These are phyloP conservation scores for Cystobasidium sp. DNA, from an alignment of 1,284 basidiomycete genomes.

Conservation along the genomic window DNA sequence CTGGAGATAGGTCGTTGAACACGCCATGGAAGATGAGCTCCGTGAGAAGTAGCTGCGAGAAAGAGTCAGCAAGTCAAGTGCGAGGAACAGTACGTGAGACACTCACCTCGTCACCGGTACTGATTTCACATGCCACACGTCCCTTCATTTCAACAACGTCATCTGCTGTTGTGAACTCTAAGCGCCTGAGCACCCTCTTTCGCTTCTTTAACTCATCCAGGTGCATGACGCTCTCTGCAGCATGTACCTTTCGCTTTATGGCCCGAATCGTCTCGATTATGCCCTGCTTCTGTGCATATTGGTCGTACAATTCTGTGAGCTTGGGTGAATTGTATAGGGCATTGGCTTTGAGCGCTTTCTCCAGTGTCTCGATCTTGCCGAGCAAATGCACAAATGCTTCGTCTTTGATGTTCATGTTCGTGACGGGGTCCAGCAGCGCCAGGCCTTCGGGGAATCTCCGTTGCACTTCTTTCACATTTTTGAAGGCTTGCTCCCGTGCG, in stretches of 20 bases:
- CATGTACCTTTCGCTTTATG: constrained; percentile 81
- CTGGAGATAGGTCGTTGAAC: constrained; percentile 86
- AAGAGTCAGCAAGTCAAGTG: not conserved
- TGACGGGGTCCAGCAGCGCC: constrained; percentile 83
- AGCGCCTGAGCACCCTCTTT: constrained; percentile 87
- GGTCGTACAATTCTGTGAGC: constrained; percentile 76
- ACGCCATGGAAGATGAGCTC: constrained; percentile 97
- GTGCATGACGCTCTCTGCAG: constrained; percentile 90
- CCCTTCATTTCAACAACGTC: constrained; percentile 99
- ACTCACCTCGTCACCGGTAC: constrained; percentile 81
- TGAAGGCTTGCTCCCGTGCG: constrained; percentile 81
- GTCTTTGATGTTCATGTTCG: constrained; percentile 96
- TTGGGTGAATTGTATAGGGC: constrained; percentile 74
- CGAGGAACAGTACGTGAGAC: not conserved
- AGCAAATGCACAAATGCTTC: constrained; percentile 82
- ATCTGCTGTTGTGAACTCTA: constrained; percentile 84
- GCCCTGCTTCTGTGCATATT: constrained; percentile 77
- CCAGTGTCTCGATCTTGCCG: constrained; percentile 87
- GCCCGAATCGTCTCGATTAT: constrained; percentile 71
- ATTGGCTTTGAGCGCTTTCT: constrained; percentile 75
- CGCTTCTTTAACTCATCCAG: constrained; percentile 95
- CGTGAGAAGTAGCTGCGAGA: constrained; percentile 72
- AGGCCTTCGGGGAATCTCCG: constrained; percentile 87
- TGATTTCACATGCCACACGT: constrained; percentile 97
- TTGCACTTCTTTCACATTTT: constrained; percentile 86